These are phyloP conservation scores for Trichoderma oligosporum DNA, from an alignment of 2,329 filamentous ascomycete genomes.

Conservation along the genomic window DNA sequence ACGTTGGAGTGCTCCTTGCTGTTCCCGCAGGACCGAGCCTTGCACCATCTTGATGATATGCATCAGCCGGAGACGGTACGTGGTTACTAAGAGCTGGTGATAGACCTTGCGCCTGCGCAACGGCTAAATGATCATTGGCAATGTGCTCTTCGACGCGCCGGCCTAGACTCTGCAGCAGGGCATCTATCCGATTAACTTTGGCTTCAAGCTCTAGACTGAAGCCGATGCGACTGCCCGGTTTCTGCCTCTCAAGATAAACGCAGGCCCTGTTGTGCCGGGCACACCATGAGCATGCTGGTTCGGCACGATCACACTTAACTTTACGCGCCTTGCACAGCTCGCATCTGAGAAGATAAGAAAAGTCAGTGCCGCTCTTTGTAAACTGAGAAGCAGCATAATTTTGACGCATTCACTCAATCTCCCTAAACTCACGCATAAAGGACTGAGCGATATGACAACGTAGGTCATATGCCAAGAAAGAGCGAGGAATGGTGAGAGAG, in stretches of 20 bases:
- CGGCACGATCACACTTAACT: conserved; percentile 49
- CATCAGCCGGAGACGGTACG: conserved; percentile 31
- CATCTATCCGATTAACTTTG: conserved; percentile 53
- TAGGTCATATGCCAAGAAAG: background rate
- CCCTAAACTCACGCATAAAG: background rate
- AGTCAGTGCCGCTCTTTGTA: background rate
- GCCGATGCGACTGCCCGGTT: conserved; percentile 60
- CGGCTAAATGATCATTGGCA: conserved; percentile 31
- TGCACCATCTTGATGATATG: conserved; percentile 19
- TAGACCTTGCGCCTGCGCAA: conserved; percentile 23
- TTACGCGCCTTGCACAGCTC: conserved; percentile 45
- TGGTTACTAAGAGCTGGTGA: conserved; percentile 38
- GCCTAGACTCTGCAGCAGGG: conserved; percentile 40
- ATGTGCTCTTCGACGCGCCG: conserved; percentile 43
- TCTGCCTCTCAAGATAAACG: conserved; percentile 68
- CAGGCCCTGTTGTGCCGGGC: conserved; percentile 62
- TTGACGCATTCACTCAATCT: conserved; percentile 3
- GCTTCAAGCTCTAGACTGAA: conserved; percentile 59
- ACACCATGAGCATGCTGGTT: conserved; percentile 68
- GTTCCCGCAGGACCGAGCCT: conserved; percentile 9
- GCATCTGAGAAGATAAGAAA: conserved; percentile 31
- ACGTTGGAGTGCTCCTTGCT: conserved; percentile 12
- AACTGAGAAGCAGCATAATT: background rate
- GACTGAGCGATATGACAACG: background rate
- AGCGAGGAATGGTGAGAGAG: background rate